phyloP scores from a whole-genome alignment of 495 filamentous ascomycete genomes.

The Recurvomyces mirabilis region DNA sequence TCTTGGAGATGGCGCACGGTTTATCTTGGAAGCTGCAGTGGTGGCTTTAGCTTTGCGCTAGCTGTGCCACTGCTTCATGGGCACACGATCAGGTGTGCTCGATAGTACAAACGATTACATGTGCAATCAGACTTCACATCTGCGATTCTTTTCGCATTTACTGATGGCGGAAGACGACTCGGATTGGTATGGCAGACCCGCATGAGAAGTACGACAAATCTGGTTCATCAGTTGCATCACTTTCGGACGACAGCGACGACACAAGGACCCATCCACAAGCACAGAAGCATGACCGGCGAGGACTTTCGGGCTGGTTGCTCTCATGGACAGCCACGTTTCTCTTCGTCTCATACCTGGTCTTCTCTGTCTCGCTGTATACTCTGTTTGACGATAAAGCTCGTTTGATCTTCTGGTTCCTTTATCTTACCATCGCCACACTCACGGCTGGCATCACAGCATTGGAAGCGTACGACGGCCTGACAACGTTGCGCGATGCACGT shows the following conservation, averaged over 20 bases:
- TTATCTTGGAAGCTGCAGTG: too few relatives aligned
- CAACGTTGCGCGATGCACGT: constrained; percentile 1
- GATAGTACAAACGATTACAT: too few relatives aligned
- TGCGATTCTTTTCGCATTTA: neutral
- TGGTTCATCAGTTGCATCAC: neutral
- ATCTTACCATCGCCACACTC: constrained; percentile 6
- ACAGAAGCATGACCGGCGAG: too few relatives aligned
- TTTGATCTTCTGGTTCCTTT: constrained; percentile 11
- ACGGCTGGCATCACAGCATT: constrained; percentile 2
- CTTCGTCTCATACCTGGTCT: constrained; percentile 5
- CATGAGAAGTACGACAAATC: neutral
- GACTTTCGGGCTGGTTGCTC: neutral
- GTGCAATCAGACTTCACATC: too few relatives aligned
- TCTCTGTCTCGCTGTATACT: constrained; percentile 8
- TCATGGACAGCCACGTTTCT: constrained; percentile 1
- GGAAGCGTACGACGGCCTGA: constrained; percentile 9
- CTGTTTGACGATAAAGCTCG: neutral
- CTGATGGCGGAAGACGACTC: neutral
- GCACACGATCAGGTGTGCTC: too few relatives aligned
- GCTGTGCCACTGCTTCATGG: too few relatives aligned
- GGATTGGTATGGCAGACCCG: too few relatives aligned
- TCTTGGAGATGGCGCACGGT: too few relatives aligned
- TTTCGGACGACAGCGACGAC: neutral
- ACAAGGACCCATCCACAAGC: neutral
- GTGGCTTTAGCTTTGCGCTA: too few relatives aligned